Percentiles rank a stretch among this genome's conserved stretches.
Evolutionary conservation across 2,329 filamentous ascomycete species (phyloP).

Genomic region (Bipolaris bicolor): DNA sequence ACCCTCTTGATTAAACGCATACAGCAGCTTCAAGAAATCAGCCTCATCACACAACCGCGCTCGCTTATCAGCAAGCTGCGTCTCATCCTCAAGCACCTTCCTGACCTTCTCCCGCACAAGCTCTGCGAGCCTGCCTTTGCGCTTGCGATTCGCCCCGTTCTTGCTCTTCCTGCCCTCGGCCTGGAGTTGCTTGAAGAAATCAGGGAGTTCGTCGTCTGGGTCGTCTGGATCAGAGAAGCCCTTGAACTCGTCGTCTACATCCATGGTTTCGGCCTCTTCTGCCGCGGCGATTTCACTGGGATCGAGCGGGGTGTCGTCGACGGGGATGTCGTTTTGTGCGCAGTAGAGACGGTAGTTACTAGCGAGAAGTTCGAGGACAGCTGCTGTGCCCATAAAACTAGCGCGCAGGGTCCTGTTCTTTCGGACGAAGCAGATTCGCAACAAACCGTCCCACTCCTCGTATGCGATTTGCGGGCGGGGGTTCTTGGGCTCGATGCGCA

Average conservation of each 20-base stretch:
- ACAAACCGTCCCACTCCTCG: constrained; percentile 91
- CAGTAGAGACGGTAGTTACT: constrained; percentile 90
- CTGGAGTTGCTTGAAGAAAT: constrained; percentile 77
- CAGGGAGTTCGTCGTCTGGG: constrained; percentile 74
- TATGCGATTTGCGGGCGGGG: constrained; percentile 88
- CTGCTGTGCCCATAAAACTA: constrained; percentile 78
- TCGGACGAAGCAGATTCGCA: constrained; percentile 80
- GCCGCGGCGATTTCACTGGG: constrained; percentile 38
- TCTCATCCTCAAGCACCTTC: constrained; percentile 81
- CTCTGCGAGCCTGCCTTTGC: constrained; percentile 79
- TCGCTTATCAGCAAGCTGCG: constrained; percentile 78
- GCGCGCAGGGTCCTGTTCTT: constrained; percentile 91
- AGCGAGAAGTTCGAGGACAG: constrained; percentile 82
- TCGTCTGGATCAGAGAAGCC: constrained; percentile 61
- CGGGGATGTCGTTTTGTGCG: constrained; percentile 78
- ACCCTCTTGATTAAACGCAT: constrained; percentile 86
- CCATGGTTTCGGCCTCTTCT: constrained; percentile 56
- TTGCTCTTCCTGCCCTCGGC: constrained; percentile 49
- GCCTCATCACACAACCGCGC: constrained; percentile 89
- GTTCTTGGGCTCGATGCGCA: constrained; percentile 85
- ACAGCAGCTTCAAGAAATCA: constrained; percentile 82
- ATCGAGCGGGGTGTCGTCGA: constrained; percentile 66
- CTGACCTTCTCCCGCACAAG: constrained; percentile 86
- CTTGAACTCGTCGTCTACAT: constrained; percentile 56
- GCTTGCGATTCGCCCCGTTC: constrained; percentile 65